phyloP scores from a whole-genome alignment of 257 asterid genomes.

The Dorcoceras hygrometricum region DNA sequence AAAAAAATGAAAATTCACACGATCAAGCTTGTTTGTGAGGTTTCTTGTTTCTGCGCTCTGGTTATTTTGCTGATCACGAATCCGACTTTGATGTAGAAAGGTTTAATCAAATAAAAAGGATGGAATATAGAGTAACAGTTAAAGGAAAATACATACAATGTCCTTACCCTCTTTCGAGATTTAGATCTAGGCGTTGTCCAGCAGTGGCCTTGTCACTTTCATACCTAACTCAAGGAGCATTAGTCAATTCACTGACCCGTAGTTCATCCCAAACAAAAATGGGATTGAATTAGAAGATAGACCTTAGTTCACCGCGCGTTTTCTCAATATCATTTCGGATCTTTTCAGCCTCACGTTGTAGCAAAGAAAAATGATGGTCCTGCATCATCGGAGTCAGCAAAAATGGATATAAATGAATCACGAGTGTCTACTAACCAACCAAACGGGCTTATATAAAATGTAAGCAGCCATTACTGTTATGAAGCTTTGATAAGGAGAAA shows the following conservation, averaged over 20 bases:
- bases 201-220: slow-evolving; percentile 60
- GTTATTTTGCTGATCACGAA: slow-evolving; percentile 48
- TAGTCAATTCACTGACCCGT: neutral
- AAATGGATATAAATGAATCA: neutral
- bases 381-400: slow-evolving; percentile 24
- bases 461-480: too few relatives aligned
- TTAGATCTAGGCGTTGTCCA: slow-evolving; percentile 65
- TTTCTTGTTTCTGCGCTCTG: slow-evolving; percentile 44
- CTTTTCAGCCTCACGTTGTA: slow-evolving; percentile 64
- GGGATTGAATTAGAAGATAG: neutral
- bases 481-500: too few relatives aligned
- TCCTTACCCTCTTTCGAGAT: slow-evolving; percentile 60
- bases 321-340: slow-evolving; percentile 55
- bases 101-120: neutral
- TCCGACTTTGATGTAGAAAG: slow-evolving; percentile 34
- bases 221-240: slow-evolving; percentile 32
- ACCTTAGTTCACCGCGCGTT: slow-evolving; percentile 67
- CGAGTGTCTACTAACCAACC: too few relatives aligned
- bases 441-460: too few relatives aligned
- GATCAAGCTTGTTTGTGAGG: slow-evolving; percentile 54
- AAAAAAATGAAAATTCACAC: slow-evolving; percentile 34
- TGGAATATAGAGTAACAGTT: neutral
- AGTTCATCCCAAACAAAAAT: neutral
- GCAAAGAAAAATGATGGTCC: slow-evolving; percentile 62
- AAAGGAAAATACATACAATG: neutral